Evolutionary conservation across 139 green algal genomes (phyloP).

Genomic region (Choricystis sp.): DNA sequence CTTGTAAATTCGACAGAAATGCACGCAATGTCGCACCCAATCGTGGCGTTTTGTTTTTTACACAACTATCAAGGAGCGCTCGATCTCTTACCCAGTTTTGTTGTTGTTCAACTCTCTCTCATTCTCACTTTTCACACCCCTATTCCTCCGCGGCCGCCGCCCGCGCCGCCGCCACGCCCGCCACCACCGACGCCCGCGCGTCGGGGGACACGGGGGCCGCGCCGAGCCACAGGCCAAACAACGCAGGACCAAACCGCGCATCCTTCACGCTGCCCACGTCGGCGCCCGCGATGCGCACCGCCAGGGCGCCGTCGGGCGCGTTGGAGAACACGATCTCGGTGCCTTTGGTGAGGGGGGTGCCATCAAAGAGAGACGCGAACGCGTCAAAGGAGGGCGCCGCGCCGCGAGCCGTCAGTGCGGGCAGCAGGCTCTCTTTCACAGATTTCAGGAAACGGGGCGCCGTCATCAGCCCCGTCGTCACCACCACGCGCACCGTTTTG

Average conservation of each 20-base stretch:
- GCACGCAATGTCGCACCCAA: too few species aligned
- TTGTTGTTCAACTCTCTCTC: too few species aligned
- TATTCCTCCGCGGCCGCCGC: too few species aligned
- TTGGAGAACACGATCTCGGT: not conserved
- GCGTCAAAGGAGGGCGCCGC: not conserved
- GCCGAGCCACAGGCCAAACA: not conserved
- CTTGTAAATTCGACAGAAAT: too few species aligned
- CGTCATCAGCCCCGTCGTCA: not conserved
- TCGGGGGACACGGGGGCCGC: not conserved
- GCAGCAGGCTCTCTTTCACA: not conserved
- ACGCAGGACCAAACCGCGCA: not conserved
- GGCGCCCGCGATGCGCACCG: not conserved
- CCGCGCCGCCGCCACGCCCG: not conserved
- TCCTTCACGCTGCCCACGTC: not conserved
- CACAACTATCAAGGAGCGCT: too few species aligned
- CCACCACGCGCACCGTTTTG: not conserved
- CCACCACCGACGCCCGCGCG: not conserved
- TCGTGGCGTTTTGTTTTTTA: too few species aligned
- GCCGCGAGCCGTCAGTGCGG: not conserved
- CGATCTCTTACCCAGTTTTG: too few species aligned
- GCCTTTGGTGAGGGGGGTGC: not conserved
- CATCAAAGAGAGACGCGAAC: not conserved
- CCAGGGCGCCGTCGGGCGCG: not conserved
- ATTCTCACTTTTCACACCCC: too few species aligned
- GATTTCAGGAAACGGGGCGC: not conserved